Base-by-base conservation (phyloP, 148 eudicot species). In the Suaeda aralocaspica region DNA sequence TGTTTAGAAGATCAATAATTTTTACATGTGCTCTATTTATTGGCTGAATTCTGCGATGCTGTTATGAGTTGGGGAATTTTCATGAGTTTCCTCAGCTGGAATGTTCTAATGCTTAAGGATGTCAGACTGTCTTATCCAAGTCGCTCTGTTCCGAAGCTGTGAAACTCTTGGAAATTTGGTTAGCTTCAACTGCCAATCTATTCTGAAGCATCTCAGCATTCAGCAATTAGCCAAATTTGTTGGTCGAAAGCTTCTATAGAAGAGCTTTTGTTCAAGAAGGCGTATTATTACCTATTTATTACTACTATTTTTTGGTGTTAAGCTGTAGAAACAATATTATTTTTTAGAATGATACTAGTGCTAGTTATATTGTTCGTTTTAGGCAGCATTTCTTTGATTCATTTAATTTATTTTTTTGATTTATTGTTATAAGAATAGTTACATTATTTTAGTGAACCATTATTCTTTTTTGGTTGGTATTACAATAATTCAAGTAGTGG, bases 11-110 rank as follows among this genome's bases (percentile, higher is more conserved):
- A 55, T 42, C 78, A 76, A 69, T 70, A 45, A 64, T 67, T 58
- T n/a, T 66, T 58, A 59, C 80, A 77, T 60, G 52, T 72, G 76
- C 79, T 75, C 50, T 75, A 29, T 29, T 67, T 44, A 39, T 56
- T 26, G 68, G 48, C 22, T 70, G 74, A 60, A 59, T 72, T 19
- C 48, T 44, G 53, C 69, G 53, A 49, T 68, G 68, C 59, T 68
- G 61, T 50, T 49, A 59, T 75, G 61, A 19, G 66, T 44, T 59
- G 72, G 72, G 46, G n/a, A n/a, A 34, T 50, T 49, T n/a, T 58
- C 57, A 10, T 59, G n/a, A 50, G 41, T 62, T 51, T 34, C 57
- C 24, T 72, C 68, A 24, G 74, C 68, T 72, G 74, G 74, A 72
- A 67, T 57, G 72, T 74, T 59, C 64, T 41, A 4, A 28, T 70